Percentiles rank a stretch among this genome's conserved stretches.
Conservation (phyloP, 495 filamentous ascomycete species). For the Neurospora pannonica region DNA sequence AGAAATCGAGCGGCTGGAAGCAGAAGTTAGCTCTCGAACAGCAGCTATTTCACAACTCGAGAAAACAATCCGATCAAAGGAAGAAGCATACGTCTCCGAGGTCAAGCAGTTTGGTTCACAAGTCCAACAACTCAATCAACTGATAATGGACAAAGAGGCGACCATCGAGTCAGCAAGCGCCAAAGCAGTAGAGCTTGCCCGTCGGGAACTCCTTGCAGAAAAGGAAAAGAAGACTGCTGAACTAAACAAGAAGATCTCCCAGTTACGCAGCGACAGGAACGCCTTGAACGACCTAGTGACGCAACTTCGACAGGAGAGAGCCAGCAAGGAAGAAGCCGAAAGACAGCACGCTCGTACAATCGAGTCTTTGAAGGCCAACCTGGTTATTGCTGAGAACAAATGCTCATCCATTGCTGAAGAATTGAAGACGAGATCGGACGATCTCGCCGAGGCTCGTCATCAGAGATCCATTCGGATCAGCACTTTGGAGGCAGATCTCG, state of each 20-base stretch:
- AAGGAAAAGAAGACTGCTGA: constrained; percentile 6
- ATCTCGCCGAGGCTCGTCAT: not conserved
- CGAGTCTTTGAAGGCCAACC: not conserved
- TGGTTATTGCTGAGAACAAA: constrained; percentile 2
- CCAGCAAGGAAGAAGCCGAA: constrained; percentile 5
- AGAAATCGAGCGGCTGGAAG: constrained; percentile 2
- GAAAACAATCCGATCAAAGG: constrained; percentile 5
- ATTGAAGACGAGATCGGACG: not conserved
- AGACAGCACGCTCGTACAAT: constrained; percentile 5
- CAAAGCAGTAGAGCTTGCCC: not conserved
- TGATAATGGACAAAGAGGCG: constrained; percentile 11
- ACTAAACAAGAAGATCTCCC: not conserved
- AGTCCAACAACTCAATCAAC: constrained; percentile 9
- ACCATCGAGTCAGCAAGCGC: not conserved
- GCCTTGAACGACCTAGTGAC: not conserved
- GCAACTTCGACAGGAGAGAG: not conserved
- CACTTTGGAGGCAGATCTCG: constrained; percentile 5
- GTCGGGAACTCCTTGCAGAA: constrained; percentile 3
- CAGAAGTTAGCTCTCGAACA: constrained; percentile 6
- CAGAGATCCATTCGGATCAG: not conserved
- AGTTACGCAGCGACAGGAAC: constrained; percentile 5
- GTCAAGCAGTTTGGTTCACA: constrained; percentile 4
- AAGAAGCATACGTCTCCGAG: constrained; percentile 4
- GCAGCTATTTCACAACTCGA: constrained; percentile 8
- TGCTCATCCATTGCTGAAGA: not conserved